Conservation (phyloP, 148 eudicot genomes). For the Rhododendron kiyosumense region DNA sequence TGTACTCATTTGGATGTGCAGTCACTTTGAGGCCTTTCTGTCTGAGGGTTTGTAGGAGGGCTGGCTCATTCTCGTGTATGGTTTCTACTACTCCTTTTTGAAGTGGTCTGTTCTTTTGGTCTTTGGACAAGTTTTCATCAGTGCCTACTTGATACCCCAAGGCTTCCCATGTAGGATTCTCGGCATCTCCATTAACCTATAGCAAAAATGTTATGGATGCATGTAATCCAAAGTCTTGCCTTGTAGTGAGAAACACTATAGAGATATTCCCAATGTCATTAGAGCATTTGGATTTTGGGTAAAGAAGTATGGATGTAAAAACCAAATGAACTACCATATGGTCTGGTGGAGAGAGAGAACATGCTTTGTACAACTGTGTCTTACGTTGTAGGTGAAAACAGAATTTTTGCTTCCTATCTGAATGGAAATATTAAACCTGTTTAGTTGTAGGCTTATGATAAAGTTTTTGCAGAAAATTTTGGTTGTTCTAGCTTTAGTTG, state of each 20-base stretch:
- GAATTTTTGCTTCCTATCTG: background rate
- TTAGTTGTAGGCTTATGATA: background rate
- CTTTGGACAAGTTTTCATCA: background rate
- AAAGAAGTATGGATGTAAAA: background rate
- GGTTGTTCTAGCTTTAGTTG: background rate
- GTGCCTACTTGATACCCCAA: constrained; percentile 37
- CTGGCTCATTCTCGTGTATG: constrained; percentile 19
- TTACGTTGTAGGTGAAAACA: background rate
- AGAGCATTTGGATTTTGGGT: background rate
- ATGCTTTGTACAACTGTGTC: background rate
- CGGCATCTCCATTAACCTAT: constrained; percentile 38
- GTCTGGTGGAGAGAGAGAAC: background rate
- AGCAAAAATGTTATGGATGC: background rate
- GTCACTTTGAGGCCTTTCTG: constrained; percentile 38
- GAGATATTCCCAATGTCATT: too few species aligned
- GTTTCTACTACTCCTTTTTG: constrained; percentile 58
- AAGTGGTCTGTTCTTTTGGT: constrained; percentile 36
- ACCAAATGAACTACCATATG: background rate
- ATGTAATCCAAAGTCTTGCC: background rate
- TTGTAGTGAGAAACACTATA: background rate
- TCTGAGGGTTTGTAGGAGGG: constrained; percentile 28
- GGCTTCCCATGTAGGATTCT: constrained; percentile 57
- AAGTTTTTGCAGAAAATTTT: background rate
- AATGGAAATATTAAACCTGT: background rate
- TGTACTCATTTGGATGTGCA: constrained; percentile 32